phyloP scores from a whole-genome alignment of 2,329 filamentous ascomycete genomes.

The Cryphonectria carpinicola region DNA sequence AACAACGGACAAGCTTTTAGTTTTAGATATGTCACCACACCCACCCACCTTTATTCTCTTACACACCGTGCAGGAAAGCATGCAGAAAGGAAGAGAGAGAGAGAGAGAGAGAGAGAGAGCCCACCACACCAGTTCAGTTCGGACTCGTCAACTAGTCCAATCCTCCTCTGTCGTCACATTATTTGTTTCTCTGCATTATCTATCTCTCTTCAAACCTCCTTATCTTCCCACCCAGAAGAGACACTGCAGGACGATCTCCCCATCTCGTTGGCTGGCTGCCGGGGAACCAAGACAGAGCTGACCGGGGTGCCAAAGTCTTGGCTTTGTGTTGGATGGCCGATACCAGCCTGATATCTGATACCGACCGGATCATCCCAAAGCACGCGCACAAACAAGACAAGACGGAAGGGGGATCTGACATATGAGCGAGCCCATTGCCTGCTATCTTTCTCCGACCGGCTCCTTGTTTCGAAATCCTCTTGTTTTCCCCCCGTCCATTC shows the following conservation, averaged over 20 bases:
- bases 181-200: slow-evolving; percentile 16
- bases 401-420: slow-evolving; percentile 15
- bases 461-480: slow-evolving; percentile 14
- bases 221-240: slow-evolving; percentile 19
- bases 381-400: slow-evolving; percentile 8
- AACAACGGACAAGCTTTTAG: not conserved
- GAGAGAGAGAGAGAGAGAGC: not conserved
- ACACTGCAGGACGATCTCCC: slow-evolving; percentile 16
- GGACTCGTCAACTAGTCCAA: slow-evolving; percentile 14
- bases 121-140: not conserved
- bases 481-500: not conserved
- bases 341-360: slow-evolving; percentile 27
- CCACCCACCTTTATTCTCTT: not conserved
- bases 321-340: slow-evolving; percentile 23
- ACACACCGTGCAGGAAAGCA: not conserved
- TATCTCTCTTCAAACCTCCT: slow-evolving; percentile 7
- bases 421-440: slow-evolving; percentile 17
- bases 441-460: slow-evolving; percentile 8
- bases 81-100: not conserved
- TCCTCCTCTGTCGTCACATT: slow-evolving; percentile 15
- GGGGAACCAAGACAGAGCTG: slow-evolving; percentile 14
- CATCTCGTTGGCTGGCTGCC: slow-evolving; percentile 21
- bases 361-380: slow-evolving; percentile 10
- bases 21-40: not conserved
- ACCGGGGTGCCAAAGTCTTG: slow-evolving; percentile 20